Evolutionary conservation across 441 rosid species (phyloP), one percentile per base, ranked within the genome.

Genomic region (Arabidopsis lyrata): DNA sequence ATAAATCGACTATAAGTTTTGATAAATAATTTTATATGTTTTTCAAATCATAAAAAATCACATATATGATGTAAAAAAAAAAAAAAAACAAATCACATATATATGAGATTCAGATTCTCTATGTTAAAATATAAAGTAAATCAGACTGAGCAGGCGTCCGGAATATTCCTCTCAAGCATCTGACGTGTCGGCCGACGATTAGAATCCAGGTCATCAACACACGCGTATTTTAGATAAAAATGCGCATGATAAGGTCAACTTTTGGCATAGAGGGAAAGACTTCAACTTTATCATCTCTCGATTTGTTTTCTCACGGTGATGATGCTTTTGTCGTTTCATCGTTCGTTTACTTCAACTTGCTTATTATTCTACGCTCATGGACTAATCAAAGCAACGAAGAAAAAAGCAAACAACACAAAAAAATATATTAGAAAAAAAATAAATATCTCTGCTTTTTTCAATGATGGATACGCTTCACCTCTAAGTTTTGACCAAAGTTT

Each of bases 401-500:
- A 14, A 47, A 6, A 9, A 16, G 8, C 15, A 45, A 8, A 11
- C 14, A 42, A 8, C 3, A 29, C 2, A 6, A 31, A 45, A 45
- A 49, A 10, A 6, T 32, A 12, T 47, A 15, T n/a, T 13, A 8
- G n/a, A 2, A 24, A 5, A 59, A 39, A 53, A 3, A 53, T 14
- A 73, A 38, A 66, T 56, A 73, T 73, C 52, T 73, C 56, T 42
- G 10, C 14, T 15, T 63, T 45, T 72, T n/a, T n/a, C 69, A 61
- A 24, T 61, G 64, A 75, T 61, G 69, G 48, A 69, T 75, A 68
- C 64, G 18, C 78, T 68, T 75, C 78, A 53, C 64, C 78, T 75
- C 78, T 75, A 75, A 75, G 68, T 53, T 67, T 66, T 67, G 78
- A 74, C 73, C 73, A 59, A 59, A 70, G 31, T 31, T 58, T 65